Base-by-base conservation (phyloP, 169 alveolate genomes). In the Plasmodium fragile region DNA sequence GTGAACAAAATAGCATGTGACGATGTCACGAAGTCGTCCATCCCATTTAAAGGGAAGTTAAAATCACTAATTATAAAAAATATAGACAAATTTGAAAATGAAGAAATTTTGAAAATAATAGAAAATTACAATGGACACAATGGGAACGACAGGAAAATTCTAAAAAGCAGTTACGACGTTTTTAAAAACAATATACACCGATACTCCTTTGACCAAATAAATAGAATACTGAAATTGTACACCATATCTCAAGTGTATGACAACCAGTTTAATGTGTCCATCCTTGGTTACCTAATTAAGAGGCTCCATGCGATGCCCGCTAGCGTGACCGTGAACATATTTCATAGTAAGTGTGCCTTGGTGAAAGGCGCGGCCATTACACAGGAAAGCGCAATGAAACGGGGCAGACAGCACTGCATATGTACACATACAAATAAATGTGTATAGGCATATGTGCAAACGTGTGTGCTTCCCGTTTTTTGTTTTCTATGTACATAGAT, bases 151-250 rank as follows among this genome's bases (percentile, higher is more conserved):
- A 30, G 75, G 45, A 71, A 80, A 80, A 91, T 91, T 18, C 39
- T 91, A 69, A 91, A 55, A 81, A 70, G 83, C 55, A 81, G 94
- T 53, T 91, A 81, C 83, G 92, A 91, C 55, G 83, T 69, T 79
- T 91, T 91, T 91, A 79, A 70, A 81, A 79, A 81, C 49, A 91
- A 91, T 81, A 49, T 91, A 69, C 92, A 91, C 73, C 81, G 87
- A 55, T 91, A 91, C 52, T 81, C 94, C 53, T 91, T 91, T 91
- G 92, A 91, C 53, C 94, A 91, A 71, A 91, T 91, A 18, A 91
- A 91, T 91, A 91, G 69, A 91, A 59, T 91, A 4, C 30, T 91
- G 22, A 80, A 36, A 25, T 70, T 81, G 73, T 91, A 91, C 41
- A 10, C 71, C 49, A 71, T n/a, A 36, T 91, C 94, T n/a, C 85